Percentiles rank a stretch among this genome's conserved stretches.
phyloP scores from a whole-genome alignment of 192 early-diverging fungal species.

The Backusella mclennaniae region DNA sequence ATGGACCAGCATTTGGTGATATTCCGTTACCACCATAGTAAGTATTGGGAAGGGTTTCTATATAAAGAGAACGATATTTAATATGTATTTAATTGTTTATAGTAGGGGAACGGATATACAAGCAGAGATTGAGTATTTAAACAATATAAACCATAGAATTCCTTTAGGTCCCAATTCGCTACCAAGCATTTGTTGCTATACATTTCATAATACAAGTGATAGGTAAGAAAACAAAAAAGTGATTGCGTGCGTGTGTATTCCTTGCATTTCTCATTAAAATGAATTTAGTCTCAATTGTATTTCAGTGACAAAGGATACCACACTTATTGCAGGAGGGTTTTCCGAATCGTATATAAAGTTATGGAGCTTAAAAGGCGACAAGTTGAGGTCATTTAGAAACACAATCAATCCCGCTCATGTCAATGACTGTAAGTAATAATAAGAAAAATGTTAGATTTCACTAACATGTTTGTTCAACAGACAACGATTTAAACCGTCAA shows the following conservation, averaged over 20 bases:
- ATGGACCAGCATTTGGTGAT: slow-evolving; percentile 59
- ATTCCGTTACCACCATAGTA: slow-evolving; percentile 76
- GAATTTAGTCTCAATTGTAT: slow-evolving; percentile 74
- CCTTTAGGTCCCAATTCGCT: slow-evolving; percentile 62
- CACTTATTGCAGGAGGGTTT: slow-evolving; percentile 86
- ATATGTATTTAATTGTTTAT: neutral
- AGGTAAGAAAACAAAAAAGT: slow-evolving; percentile 31
- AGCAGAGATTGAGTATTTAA: slow-evolving; percentile 70
- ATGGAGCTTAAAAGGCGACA: slow-evolving; percentile 85
- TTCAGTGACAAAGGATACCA: slow-evolving; percentile 75
- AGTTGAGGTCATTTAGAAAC: slow-evolving; percentile 36
- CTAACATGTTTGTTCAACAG: neutral
- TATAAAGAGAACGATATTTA: neutral
- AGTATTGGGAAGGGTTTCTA: slow-evolving; percentile 2
- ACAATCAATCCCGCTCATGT: slow-evolving; percentile 35
- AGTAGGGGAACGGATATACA: slow-evolving; percentile 81
- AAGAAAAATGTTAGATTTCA: neutral
- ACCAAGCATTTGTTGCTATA: slow-evolving; percentile 93
- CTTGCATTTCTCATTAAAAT: neutral
- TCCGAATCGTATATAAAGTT: slow-evolving; percentile 91
- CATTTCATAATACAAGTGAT: slow-evolving; percentile 91
- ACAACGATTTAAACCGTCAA: slow-evolving; percentile 2
- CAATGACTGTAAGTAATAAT: neutral
- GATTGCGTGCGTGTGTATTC: neutral
- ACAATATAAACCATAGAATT: slow-evolving; percentile 75